These are phyloP conservation scores for Maudiozyma serrabonitensis DNA, from an alignment of 805 yeast genomes.

Conservation along the genomic window DNA sequence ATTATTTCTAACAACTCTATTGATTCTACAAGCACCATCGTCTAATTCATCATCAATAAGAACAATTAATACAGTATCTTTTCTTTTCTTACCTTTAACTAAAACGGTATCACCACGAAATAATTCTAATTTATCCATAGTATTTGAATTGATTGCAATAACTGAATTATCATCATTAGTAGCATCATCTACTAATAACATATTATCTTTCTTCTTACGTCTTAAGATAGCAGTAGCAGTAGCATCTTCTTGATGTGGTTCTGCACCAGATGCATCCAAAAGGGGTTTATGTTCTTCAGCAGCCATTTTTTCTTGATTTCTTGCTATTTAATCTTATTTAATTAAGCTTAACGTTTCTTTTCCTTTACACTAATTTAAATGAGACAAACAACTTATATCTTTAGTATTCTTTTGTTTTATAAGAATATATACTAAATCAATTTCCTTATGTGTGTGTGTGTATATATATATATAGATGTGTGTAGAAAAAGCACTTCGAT, in stretches of 20 bases:
- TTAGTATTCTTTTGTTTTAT: too few relatives aligned
- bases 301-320: conserved; percentile 11
- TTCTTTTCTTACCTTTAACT: conserved; percentile 96
- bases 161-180: conserved; percentile 94
- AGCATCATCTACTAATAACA: conserved; percentile 93
- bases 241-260: conserved; percentile 46
- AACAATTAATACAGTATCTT: conserved; percentile 92
- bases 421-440: too few relatives aligned
- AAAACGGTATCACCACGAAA: conserved; percentile 97
- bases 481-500: too few relatives aligned
- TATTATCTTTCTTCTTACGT: conserved; percentile 95
- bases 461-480: too few relatives aligned
- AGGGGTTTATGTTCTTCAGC: conserved; percentile 36
- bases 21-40: conserved; percentile 88
- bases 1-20: conserved; percentile 93
- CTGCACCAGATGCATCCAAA: conserved; percentile 61
- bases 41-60: conserved; percentile 94
- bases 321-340: too few relatives aligned
- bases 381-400: too few relatives aligned
- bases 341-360: too few relatives aligned
- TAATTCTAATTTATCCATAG: conserved; percentile 88
- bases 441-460: too few relatives aligned
- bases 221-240: conserved; percentile 97
- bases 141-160: conserved; percentile 86
- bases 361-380: too few relatives aligned